Evolutionary conservation across 306 rosid genomes (phyloP).

Genomic region (Citrullus colocynthis): DNA sequence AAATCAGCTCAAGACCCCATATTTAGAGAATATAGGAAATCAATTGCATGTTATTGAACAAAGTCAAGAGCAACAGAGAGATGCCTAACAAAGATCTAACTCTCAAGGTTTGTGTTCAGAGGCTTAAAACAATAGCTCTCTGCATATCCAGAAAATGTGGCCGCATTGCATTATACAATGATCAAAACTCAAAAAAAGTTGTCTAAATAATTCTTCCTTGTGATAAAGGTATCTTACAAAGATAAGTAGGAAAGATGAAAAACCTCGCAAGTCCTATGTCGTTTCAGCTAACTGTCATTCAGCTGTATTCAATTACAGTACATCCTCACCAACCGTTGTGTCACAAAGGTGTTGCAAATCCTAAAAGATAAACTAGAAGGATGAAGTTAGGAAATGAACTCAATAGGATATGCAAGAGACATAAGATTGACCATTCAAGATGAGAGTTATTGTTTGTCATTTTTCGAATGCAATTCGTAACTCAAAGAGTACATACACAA

Average conservation of each 20-base stretch:
- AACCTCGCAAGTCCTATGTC: not conserved
- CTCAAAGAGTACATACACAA: not conserved
- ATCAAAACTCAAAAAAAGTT: slow-evolving; percentile 1
- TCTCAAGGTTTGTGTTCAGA: not conserved
- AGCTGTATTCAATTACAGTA: not conserved
- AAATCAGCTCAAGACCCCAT: not conserved
- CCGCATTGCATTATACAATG: not conserved
- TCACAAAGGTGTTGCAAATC: slow-evolving; percentile 83
- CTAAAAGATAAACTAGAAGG: slow-evolving; percentile 48
- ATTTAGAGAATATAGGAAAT: not conserved
- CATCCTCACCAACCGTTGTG: slow-evolving; percentile 30
- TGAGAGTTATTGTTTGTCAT: not conserved
- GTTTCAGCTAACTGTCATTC: not conserved
- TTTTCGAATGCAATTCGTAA: not conserved
- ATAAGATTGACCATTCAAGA: not conserved
- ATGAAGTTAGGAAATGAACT: slow-evolving; percentile 31
- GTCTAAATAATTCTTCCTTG: not conserved
- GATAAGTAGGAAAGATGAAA: not conserved
- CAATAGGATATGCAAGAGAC: slow-evolving; percentile 15
- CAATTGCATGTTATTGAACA: not conserved
- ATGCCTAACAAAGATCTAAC: not conserved
- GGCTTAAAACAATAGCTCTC: not conserved
- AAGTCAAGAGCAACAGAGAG: not conserved
- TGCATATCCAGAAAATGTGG: not conserved
- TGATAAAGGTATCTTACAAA: slow-evolving; percentile 8